These are phyloP conservation scores for Juncus effusus DNA, from an alignment of 176 grass and related monocot species.

Conservation along the genomic window DNA sequence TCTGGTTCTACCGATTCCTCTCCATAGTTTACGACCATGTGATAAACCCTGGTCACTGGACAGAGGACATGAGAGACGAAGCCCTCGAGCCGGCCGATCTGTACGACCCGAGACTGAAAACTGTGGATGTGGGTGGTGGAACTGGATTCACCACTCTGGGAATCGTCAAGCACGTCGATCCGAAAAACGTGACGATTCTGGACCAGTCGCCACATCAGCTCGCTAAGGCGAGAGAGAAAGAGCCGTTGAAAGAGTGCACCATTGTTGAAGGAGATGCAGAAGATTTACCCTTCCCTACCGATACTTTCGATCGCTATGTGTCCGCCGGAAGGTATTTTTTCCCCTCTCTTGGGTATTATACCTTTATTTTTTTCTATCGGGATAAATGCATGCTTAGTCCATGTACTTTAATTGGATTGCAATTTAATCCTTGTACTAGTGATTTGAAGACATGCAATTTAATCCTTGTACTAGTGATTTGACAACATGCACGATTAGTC, in stretches of 20 bases:
- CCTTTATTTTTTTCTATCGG: neutral
- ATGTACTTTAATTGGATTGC: too few species aligned
- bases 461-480: slow-evolving; percentile 3
- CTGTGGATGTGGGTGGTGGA: slow-evolving; percentile 84
- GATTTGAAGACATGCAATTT: neutral
- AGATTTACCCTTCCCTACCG: slow-evolving; percentile 76
- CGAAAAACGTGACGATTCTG: slow-evolving; percentile 73
- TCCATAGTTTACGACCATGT: slow-evolving; percentile 94
- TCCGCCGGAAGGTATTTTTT: slow-evolving; percentile 69
- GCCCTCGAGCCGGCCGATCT: slow-evolving; percentile 75
- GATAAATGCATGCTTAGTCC: too few species aligned
- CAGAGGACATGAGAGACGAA: slow-evolving; percentile 94
- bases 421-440: neutral
- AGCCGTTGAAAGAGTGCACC: slow-evolving; percentile 57
- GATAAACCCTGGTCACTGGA: slow-evolving; percentile 93
- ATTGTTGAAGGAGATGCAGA: slow-evolving; percentile 92
- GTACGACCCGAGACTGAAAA: slow-evolving; percentile 44
- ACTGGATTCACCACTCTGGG: slow-evolving; percentile 80
- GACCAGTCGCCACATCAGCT: slow-evolving; percentile 96
- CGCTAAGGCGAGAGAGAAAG: slow-evolving; percentile 71
- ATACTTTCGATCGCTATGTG: slow-evolving; percentile 71
- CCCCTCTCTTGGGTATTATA: neutral
- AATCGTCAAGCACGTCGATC: slow-evolving; percentile 62
- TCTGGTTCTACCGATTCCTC: slow-evolving; percentile 98
- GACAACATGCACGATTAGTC: neutral